Conservation (phyloP, 2,329 filamentous ascomycete genomes). For the Simplicillium sp. region DNA sequence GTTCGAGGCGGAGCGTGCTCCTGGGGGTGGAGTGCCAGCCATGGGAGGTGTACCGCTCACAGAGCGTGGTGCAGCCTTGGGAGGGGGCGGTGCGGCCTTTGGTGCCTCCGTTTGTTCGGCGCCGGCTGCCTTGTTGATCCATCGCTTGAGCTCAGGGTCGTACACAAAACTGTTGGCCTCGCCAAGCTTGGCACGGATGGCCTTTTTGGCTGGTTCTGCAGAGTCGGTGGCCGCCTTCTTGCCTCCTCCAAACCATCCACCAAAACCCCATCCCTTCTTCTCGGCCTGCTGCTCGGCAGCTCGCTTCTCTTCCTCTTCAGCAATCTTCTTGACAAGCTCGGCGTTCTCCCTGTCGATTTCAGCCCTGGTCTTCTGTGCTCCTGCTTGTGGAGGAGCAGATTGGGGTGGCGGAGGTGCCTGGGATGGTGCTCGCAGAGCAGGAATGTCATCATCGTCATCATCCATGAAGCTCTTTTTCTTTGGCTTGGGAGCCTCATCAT, state of each 20-base stretch:
- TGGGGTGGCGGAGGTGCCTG: too few relatives aligned
- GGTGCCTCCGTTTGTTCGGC: slow-evolving; percentile 50
- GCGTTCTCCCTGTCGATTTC: slow-evolving; percentile 72
- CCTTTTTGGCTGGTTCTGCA: slow-evolving; percentile 36
- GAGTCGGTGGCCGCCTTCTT: slow-evolving; percentile 43
- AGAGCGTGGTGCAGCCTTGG: slow-evolving; percentile 49
- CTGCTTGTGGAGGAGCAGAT: too few relatives aligned
- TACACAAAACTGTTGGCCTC: slow-evolving; percentile 91
- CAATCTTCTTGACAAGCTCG: slow-evolving; percentile 77
- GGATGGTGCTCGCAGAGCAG: slow-evolving; percentile 21
- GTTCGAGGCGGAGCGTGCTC: slow-evolving; percentile 17
- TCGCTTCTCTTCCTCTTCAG: slow-evolving; percentile 63
- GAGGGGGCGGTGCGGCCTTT: slow-evolving; percentile 69
- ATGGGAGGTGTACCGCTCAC: slow-evolving; percentile 40
- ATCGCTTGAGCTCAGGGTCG: slow-evolving; percentile 91
- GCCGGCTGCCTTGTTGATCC: slow-evolving; percentile 91
- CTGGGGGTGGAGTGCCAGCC: slow-evolving; percentile 21
- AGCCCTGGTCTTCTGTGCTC: slow-evolving; percentile 51
- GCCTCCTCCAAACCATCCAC: slow-evolving; percentile 73
- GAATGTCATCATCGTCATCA: slow-evolving; percentile 67
- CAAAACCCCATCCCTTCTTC: slow-evolving; percentile 68
- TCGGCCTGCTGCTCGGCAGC: slow-evolving; percentile 34
- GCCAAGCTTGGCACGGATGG: slow-evolving; percentile 88
- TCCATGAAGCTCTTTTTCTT: slow-evolving; percentile 77
- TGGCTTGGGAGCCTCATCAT: slow-evolving; percentile 42